phyloP scores from a whole-genome alignment of 192 early-diverging fungal genomes.

The Pecoramyces ruminantium region DNA sequence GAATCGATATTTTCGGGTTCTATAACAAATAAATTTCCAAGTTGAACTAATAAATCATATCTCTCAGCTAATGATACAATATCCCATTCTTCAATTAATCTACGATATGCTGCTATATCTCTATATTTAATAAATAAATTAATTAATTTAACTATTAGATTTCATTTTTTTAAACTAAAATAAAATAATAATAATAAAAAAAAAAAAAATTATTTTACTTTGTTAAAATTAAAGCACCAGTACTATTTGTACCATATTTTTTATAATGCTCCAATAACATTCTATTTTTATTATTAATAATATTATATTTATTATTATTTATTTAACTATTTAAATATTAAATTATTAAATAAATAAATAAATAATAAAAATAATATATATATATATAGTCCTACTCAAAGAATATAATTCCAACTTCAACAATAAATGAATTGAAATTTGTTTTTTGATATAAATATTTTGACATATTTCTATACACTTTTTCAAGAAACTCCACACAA shows the following conservation, averaged over 20 bases:
- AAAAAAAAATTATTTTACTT: slow-evolving; percentile 29
- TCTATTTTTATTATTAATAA: slow-evolving; percentile 17
- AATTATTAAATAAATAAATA: neutral
- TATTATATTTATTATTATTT: neutral
- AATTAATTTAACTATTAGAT: too few species aligned
- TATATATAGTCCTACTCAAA: slow-evolving; percentile 33
- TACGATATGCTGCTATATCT: slow-evolving; percentile 88
- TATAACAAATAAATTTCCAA: slow-evolving; percentile 85
- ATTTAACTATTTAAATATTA: too few species aligned
- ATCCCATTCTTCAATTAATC: slow-evolving; percentile 58
- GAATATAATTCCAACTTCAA: slow-evolving; percentile 62
- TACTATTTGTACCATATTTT: slow-evolving; percentile 66
- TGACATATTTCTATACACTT: slow-evolving; percentile 35
- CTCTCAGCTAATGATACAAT: slow-evolving; percentile 58
- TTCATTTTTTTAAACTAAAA: too few species aligned
- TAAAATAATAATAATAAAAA: neutral
- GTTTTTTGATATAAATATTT: slow-evolving; percentile 30
- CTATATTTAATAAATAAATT: too few species aligned
- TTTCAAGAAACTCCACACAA: slow-evolving; percentile 56
- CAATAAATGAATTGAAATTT: slow-evolving; percentile 60
- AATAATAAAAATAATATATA: neutral
- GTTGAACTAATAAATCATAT: slow-evolving; percentile 76
- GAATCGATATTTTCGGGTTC: slow-evolving; percentile 78
- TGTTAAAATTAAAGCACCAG: slow-evolving; percentile 72
- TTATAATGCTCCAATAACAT: slow-evolving; percentile 85